Base-by-base conservation (phyloP, 768 basidiomycete species). In the Macrocybe gigantea region DNA sequence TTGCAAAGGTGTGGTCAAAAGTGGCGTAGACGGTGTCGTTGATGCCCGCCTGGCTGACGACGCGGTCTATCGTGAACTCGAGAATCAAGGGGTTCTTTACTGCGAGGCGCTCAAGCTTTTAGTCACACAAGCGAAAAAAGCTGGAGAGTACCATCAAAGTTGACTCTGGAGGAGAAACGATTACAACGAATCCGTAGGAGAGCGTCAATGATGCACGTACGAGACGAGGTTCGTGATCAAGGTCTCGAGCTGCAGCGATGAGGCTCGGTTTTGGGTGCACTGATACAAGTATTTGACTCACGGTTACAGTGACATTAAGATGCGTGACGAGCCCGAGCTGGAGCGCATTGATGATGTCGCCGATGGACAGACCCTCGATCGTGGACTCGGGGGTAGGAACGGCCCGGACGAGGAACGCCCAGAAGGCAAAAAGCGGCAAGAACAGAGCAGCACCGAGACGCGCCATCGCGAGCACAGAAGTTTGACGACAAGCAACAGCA, bases 1-100 rank as follows among this genome's bases (percentile, higher is more conserved):
- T 64, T 46, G 70, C 56, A 67, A 85, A 85, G 4, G 70, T 66
- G 51, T 82, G 77, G 52, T 74, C 70, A 60, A 85, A 85, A 38
- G 70, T 69, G 13, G 83, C 82, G 54, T 72, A 85, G 33, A 66
- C 70, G 34, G 74, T 72, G 10, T 72, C 75, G 48, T 81, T 72
- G 42, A 85, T 61, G 1, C 75, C 74, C 3, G 74, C 74, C 43
- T 72, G 59, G 47, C 67, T 64, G 44, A 60, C 61, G 14, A 77
- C 64, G 45, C 62, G 58, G 52, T 74, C 69, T 52, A 79, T 64
- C 30, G 69, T 73, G 38, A 78, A 64, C 43, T 75, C 74, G 38
- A 75, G 56, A 14, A 69, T 60, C 44, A 74, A 69, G 2, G 72
- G 70, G 60, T 74, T 77, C 44, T 67, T 58, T 38, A 67, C 71